Evolutionary conservation across 2,329 filamentous ascomycete species (phyloP).

Genomic region (Alternaria panax): DNA sequence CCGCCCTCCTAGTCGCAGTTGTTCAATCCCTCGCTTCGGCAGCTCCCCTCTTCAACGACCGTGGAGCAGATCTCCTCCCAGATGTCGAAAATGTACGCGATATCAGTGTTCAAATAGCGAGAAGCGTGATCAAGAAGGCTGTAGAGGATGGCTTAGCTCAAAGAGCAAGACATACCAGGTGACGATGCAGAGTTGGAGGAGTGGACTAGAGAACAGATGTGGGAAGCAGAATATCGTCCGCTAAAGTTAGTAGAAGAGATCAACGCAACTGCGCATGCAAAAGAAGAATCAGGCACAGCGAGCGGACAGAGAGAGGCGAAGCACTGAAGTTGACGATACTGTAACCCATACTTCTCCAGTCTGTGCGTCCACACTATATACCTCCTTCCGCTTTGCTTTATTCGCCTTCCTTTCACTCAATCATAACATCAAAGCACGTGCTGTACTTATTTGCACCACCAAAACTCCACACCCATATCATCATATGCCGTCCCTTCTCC

Average conservation of each 20-base stretch:
- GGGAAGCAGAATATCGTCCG: constrained; percentile 73
- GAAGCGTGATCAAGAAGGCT: constrained; percentile 75
- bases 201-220: constrained; percentile 83
- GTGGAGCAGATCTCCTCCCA: constrained; percentile 71
- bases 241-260: constrained; percentile 63
- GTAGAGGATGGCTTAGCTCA: constrained; percentile 73
- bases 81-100: constrained; percentile 77
- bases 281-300: constrained; percentile 61
- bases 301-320: constrained; percentile 34
- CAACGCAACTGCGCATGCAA: constrained; percentile 65
- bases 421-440: constrained; percentile 39
- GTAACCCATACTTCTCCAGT: not conserved
- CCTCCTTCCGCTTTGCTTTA: not conserved
- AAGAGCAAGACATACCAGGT: constrained; percentile 69
- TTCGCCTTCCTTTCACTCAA: constrained; percentile 11
- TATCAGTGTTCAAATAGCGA: constrained; percentile 79
- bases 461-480: constrained; percentile 39
- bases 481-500: constrained; percentile 36
- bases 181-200: constrained; percentile 65
- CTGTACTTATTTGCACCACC: constrained; percentile 24
- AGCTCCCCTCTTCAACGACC: constrained; percentile 73
- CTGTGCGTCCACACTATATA: not conserved
- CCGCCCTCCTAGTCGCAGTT: constrained; percentile 83
- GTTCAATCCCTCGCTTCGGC: constrained; percentile 74
- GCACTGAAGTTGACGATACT: not conserved